Evolutionary conservation across 495 filamentous ascomycete genomes (phyloP), one percentile per base, ranked within the genome.

Genomic region (Penicillium atrosanguineum): DNA sequence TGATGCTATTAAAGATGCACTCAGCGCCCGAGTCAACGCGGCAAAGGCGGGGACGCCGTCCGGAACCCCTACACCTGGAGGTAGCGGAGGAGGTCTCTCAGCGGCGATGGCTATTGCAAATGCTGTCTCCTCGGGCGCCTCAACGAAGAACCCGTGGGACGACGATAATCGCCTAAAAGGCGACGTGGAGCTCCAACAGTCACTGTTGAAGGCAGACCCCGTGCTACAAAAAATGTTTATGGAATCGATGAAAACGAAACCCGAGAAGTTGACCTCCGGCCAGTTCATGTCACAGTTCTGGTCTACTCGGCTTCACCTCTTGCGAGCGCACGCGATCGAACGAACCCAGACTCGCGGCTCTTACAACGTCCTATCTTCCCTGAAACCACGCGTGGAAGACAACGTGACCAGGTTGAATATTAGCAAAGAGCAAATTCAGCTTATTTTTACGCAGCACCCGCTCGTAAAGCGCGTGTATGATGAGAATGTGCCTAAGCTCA

Each of bases 391-490:
- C 25, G 81, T 84, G 6, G 88, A 89, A 50, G 87, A 94, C 63
- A 87, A 85, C 48, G 82, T 86, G 50, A 79, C 84, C 11, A 89
- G 87, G 68, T 74, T 98, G 57, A 91, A 87, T 64, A 86, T 98
- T 45, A 91, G 82, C 63, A 87, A 90, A 54, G 94, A 97, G 71
- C 93, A 97, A 67, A 90, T 97, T 50, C 85, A 90, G 63, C 80
- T 95, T 52, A 94, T 98, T 50, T 92, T 98, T 68, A 82, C 82
- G 44, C 93, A 97, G 67, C 91, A 98, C 69, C 90, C 94, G 11
- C 78, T 98, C 8, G 88, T 97, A 46, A 89, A 88, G 64, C 82
- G 84, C 11, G 91, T 94, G 7, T 98, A 95, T 65, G 91, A 97
- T 61, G 91, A 96, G 59, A 89, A 88, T 61, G 91, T 97, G 6